A percentile compares a stretch with the other conserved stretches of the same genome.
These are phyloP conservation scores for Hymenoscyphus albidus DNA, from an alignment of 2,329 filamentous ascomycete genomes.

Conservation along the genomic window DNA sequence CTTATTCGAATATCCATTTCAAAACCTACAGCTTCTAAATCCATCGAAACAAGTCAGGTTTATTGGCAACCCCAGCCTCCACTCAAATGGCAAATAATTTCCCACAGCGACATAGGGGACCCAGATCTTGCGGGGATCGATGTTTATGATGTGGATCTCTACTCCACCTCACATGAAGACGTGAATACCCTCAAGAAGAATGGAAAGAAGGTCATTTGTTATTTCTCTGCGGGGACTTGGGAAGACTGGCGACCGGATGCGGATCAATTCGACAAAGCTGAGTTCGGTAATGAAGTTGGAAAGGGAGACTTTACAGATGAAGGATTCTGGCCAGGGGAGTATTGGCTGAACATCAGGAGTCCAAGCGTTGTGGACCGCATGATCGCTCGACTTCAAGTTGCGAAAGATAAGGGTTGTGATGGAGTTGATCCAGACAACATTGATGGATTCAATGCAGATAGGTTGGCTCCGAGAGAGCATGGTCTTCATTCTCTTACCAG, in stretches of 20 bases:
- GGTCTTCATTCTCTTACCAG: slow-evolving; percentile 28
- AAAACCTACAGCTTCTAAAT: not conserved
- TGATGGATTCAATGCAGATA: slow-evolving; percentile 57
- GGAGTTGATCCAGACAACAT: slow-evolving; percentile 69
- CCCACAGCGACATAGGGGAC: not conserved
- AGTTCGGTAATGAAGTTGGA: slow-evolving; percentile 55
- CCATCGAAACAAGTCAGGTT: not conserved
- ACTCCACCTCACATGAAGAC: slow-evolving; percentile 43
- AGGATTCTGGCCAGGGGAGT: slow-evolving; percentile 55
- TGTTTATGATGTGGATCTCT: slow-evolving; percentile 38
- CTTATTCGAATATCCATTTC: not conserved
- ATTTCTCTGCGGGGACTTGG: slow-evolving; percentile 68
- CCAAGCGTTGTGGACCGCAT: slow-evolving; percentile 58
- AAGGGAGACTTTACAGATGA: slow-evolving; percentile 33
- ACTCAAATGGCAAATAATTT: slow-evolving; percentile 15
- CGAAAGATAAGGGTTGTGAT: slow-evolving; percentile 58
- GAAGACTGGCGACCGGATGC: slow-evolving; percentile 58
- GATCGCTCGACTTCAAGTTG: slow-evolving; percentile 53
- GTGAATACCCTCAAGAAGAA: slow-evolving; percentile 45
- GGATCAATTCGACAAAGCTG: slow-evolving; percentile 47
- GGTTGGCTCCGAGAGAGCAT: not conserved
- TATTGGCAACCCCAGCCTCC: slow-evolving; percentile 12
- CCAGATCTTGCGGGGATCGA: slow-evolving; percentile 23
- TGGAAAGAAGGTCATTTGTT: slow-evolving; percentile 64
- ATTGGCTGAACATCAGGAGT: slow-evolving; percentile 60